These are phyloP conservation scores for Dillenia suffruticosa DNA, from an alignment of 164 flowering plant genomes.

Conservation along the genomic window DNA sequence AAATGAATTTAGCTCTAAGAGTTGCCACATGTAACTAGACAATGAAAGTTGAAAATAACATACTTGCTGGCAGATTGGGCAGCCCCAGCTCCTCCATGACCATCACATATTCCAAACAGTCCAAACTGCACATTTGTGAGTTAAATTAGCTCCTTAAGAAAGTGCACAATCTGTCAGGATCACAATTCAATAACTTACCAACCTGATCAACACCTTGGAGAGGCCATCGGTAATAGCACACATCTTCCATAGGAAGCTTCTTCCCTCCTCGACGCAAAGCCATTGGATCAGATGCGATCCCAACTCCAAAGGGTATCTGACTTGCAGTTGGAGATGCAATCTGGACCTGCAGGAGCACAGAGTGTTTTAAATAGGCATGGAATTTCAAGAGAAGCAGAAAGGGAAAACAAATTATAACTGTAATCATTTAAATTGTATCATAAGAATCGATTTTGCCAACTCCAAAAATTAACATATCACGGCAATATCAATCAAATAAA, in stretches of 20 bases:
- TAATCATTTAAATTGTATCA: too few relatives aligned
- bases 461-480: too few relatives aligned
- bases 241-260: slow-evolving; percentile 96
- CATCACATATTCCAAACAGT: slow-evolving; percentile 92
- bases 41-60: slow-evolving; percentile 20
- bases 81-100: slow-evolving; percentile 94
- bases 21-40: too few relatives aligned
- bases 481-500: too few relatives aligned
- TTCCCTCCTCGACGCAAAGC: slow-evolving; percentile 86
- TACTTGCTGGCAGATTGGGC: slow-evolving; percentile 87
- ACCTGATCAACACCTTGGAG: slow-evolving; percentile 85
- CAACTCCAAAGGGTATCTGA: slow-evolving; percentile 68
- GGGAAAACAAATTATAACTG: too few relatives aligned
- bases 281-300: slow-evolving; percentile 96
- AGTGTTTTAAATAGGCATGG: too few relatives aligned
- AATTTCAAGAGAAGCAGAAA: too few relatives aligned
- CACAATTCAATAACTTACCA: slow-evolving; percentile 5
- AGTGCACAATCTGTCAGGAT: neutral
- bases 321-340: slow-evolving; percentile 41
- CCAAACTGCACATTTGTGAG: slow-evolving; percentile 68
- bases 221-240: slow-evolving; percentile 88
- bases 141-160: slow-evolving; percentile 3
- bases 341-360: slow-evolving; percentile 49
- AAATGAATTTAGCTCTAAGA: too few relatives aligned
- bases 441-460: too few relatives aligned